These are phyloP conservation scores for Phylloporus arenicola DNA, from an alignment of 768 basidiomycete genomes.

Conservation along the genomic window DNA sequence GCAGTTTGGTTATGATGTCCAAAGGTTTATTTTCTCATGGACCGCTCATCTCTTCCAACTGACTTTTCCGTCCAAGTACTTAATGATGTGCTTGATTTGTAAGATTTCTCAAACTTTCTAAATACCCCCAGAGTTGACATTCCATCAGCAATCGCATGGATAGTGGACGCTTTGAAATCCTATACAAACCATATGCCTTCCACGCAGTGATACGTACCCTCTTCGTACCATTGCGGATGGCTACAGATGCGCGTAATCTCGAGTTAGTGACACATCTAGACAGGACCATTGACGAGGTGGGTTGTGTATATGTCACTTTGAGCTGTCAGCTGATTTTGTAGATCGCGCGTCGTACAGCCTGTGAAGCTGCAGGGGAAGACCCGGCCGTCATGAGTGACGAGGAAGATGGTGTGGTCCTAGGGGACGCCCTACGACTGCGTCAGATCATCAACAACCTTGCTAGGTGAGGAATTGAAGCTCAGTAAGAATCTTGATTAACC, in stretches of 20 bases:
- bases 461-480: slow-evolving; percentile 36
- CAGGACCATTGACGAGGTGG: slow-evolving; percentile 55
- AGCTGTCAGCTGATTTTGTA: slow-evolving; percentile 20
- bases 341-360: slow-evolving; percentile 56
- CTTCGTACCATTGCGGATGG: slow-evolving; percentile 61
- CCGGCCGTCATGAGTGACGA: slow-evolving; percentile 18
- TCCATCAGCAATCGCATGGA: slow-evolving; percentile 72
- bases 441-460: slow-evolving; percentile 84
- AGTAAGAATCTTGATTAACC: neutral
- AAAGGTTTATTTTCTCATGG: slow-evolving; percentile 46
- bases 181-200: slow-evolving; percentile 62
- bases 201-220: slow-evolving; percentile 74
- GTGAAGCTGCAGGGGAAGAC: slow-evolving; percentile 53
- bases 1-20: slow-evolving; percentile 85
- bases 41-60: neutral
- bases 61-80: slow-evolving; percentile 42
- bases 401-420: slow-evolving; percentile 67
- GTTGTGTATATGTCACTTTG: neutral
- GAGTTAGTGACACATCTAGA: slow-evolving; percentile 69
- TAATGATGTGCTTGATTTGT: slow-evolving; percentile 81
- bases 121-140: slow-evolving; percentile 1
- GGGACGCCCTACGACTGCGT: slow-evolving; percentile 76
- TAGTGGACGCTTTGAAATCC: slow-evolving; percentile 75
- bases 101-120: slow-evolving; percentile 21
- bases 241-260: slow-evolving; percentile 61